Evolutionary conservation across 2,329 filamentous ascomycete genomes (phyloP).

Genomic region (Penicillium hesseltinei): DNA sequence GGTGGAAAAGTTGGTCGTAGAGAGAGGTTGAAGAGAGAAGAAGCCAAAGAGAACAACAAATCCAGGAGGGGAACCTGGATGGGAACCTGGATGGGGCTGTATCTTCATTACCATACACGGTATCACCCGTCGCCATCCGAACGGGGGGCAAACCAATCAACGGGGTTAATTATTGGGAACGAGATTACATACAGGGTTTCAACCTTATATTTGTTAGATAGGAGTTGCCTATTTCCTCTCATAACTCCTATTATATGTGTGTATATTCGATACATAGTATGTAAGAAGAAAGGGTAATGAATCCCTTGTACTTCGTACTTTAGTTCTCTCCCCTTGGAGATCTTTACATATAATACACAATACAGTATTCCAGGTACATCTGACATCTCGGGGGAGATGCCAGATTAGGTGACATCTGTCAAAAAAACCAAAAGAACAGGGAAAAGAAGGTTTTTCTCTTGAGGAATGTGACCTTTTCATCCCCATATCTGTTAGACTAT

Average conservation of each 20-base stretch:
- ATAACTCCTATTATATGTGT: not conserved
- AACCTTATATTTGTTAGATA: not conserved
- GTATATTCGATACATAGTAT: too few species aligned
- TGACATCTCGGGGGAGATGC: not conserved
- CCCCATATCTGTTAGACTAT: not conserved
- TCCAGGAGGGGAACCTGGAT: constrained; percentile 8
- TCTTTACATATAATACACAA: not conserved
- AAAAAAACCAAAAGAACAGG: not conserved
- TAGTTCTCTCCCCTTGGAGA: not conserved
- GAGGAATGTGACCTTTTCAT: not conserved
- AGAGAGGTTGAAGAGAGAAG: constrained; percentile 13
- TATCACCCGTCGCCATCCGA: constrained; percentile 2
- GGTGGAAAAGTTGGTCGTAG: constrained; percentile 18
- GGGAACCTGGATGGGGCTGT: not conserved
- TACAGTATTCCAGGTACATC: not conserved
- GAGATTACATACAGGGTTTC: not conserved
- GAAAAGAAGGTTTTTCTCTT: not conserved
- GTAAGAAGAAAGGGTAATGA: not conserved
- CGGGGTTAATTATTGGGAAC: not conserved
- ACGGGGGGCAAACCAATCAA: not conserved
- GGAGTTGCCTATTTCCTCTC: not conserved
- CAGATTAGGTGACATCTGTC: constrained; percentile 2
- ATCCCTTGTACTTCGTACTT: not conserved
- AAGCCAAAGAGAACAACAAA: constrained; percentile 13
- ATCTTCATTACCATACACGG: constrained; percentile 4